Base-by-base conservation (phyloP, 1,284 basidiomycete genomes). In the Cryptococcus deneoformans region DNA sequence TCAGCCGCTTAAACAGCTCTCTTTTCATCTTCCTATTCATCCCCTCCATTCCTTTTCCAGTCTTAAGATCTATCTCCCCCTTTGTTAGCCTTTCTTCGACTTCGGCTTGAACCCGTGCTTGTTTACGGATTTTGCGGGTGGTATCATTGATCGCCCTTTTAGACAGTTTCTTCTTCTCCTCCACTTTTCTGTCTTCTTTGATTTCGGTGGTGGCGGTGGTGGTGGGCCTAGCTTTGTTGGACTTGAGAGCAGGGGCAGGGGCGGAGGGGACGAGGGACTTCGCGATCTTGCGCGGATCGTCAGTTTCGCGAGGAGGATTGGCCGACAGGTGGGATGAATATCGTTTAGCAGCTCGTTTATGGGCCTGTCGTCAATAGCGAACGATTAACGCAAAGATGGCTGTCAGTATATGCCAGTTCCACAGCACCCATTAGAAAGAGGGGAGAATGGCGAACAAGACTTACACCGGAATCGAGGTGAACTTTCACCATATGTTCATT, bases 381-480 rank as follows among this genome's bases (percentile, higher is more conserved):
- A 39, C 40, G 8, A 37, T 8, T 48, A 38, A 38, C 48, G 45
- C 29, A 5, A 29, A 29, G 3, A 1, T 29, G 29, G 29, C 29
- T 29, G 29, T 29, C 29, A 29, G 29, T 29, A 29, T 29, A 29
- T 36, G 16, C 37, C 34, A 54, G 45, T 16, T 46, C 10, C 46
- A 29, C 46, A 11, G 3, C 29, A 5, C 29, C 3, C 29, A 29
- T 5, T 29, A 49, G 34, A 36, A 29, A 10, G 12, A 49, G 47
- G 34, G 16, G 6, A 20, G 16, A 46, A 46, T 20, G 16, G 37
- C 8, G 16, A 46, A 5, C 5, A 11, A 70, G 66, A 84, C 87
- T 76, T 81, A 86, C 89, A 70, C 82, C 84, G 52, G 88, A 87
- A 16, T 77, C 79, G 57, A 81, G 77, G 76, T 92, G 90, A 10